These are phyloP conservation scores for Aspergillus amoenus DNA, from an alignment of 2,329 filamentous ascomycete genomes.

Conservation along the genomic window DNA sequence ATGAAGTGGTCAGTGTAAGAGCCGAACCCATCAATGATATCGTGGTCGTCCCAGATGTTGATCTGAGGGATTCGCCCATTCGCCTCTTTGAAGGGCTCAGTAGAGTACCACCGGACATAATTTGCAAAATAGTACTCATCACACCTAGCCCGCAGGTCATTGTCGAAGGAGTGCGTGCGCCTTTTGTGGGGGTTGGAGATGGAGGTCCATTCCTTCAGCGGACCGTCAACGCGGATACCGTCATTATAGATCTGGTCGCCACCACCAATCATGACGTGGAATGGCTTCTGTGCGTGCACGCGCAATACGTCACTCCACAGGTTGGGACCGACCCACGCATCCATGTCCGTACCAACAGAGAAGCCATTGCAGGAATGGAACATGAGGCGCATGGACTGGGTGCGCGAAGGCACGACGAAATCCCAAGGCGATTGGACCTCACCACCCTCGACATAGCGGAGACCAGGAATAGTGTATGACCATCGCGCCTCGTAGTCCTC, in stretches of 20 bases:
- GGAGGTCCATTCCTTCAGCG: conserved; percentile 65
- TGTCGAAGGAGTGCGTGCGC: conserved; percentile 62
- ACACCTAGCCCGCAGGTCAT: conserved; percentile 59
- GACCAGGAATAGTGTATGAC: conserved; percentile 70
- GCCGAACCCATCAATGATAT: conserved; percentile 67
- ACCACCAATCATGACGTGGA: conserved; percentile 77
- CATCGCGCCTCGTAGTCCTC: conserved; percentile 72
- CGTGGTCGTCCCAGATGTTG: conserved; percentile 66
- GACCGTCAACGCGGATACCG: conserved; percentile 80
- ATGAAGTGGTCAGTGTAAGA: conserved; percentile 68
- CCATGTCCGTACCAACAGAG: conserved; percentile 64
- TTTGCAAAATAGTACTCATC: conserved; percentile 64
- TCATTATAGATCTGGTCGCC: conserved; percentile 82
- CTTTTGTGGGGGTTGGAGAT: conserved; percentile 62
- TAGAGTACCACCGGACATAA: conserved; percentile 68
- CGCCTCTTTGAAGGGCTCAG: conserved; percentile 59
- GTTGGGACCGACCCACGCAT: conserved; percentile 61
- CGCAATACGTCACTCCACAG: conserved; percentile 66
- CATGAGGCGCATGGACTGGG: conserved; percentile 68
- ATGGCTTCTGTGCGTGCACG: conserved; percentile 58
- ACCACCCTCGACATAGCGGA: conserved; percentile 60
- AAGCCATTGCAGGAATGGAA: conserved; percentile 71
- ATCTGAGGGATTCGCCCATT: conserved; percentile 64
- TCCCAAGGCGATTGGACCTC: conserved; percentile 53
- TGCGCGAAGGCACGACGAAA: conserved; percentile 58